Evolutionary conservation across 2,329 filamentous ascomycete species (phyloP).

Genomic region (Cytospora mali): DNA sequence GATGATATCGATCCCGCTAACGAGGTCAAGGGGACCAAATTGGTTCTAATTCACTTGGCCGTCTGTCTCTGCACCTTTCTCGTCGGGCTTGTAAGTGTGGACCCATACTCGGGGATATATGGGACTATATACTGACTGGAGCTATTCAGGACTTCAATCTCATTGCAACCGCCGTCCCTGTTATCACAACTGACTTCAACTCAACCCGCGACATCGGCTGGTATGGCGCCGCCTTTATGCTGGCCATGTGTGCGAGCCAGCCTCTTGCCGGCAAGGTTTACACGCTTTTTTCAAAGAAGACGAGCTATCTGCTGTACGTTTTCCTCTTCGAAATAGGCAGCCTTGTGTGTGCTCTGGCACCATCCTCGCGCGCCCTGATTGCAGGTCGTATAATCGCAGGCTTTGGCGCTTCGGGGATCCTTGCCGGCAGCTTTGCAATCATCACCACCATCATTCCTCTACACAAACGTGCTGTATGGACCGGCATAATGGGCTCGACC

Average conservation of each 20-base stretch:
- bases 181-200: conserved; percentile 37
- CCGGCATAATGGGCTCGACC: conserved; percentile 29
- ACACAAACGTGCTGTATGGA: background rate
- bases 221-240: conserved; percentile 38
- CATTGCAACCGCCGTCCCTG: conserved; percentile 29
- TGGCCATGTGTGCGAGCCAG: conserved; percentile 40
- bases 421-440: conserved; percentile 41
- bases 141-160: background rate
- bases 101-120: background rate
- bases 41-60: background rate
- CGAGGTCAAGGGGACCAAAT: background rate
- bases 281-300: conserved; percentile 40
- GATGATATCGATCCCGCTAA: background rate
- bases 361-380: conserved; percentile 39
- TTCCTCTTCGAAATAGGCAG: conserved; percentile 40
- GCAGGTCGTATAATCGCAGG: conserved; percentile 43
- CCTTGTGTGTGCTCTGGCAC: conserved; percentile 40
- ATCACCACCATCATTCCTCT: conserved; percentile 37
- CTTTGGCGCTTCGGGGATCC: conserved; percentile 39
- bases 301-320: conserved; percentile 35
- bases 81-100: background rate
- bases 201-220: conserved; percentile 37
- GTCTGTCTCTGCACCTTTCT: conserved; percentile 2
- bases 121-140: background rate
- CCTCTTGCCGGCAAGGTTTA: conserved; percentile 41